Base-by-base conservation (phyloP, 495 filamentous ascomycete species). In the Copromyces sp. region DNA sequence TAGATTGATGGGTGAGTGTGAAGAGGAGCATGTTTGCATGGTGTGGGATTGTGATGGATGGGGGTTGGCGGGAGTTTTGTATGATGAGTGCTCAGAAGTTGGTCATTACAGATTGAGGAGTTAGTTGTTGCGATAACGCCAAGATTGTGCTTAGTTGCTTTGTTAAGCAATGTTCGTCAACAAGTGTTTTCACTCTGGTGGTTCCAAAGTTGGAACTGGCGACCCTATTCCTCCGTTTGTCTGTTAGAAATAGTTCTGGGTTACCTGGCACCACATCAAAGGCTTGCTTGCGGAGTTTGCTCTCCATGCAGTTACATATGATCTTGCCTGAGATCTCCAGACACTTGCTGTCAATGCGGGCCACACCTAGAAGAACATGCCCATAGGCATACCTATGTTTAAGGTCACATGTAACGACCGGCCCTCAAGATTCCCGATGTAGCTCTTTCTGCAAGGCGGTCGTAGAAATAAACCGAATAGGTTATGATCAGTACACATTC, bases 1-100 rank as follows among this genome's bases (percentile, higher is more conserved):
- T 90, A 74, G 72, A 29, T 38, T 24, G 24, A 24, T 1, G 24
- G 24, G 14, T 6, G n/a, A 37, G 3, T 20, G 1, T 35, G 29
- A 0, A 6, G 29, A 24, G 9, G 24, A 35, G 6, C 53, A 17
- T 3, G 53, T 61, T 70, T 59, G 41, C 3, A 12, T 47, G 69
- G 41, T 61, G 11, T 35, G 53, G 1, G 3, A 9, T 61, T 9
- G 29, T 35, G 6, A 0, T 29, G 20, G 12, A 35, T 35, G 29
- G 53, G 39, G 14, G 2, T 59, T 53, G 45, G 20, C 4, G 20
- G 24, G 47, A 59, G 11, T 32, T 29, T 29, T 65, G 53, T 65
- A 35, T 65, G 29, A 35, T 35, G 53, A 35, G 0, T 37, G 29
- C 29, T 9, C 29, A 4, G 14, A 16, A 0, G 2, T 16, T 16